phyloP scores from a whole-genome alignment of 768 basidiomycete species.

The Psilocybe subaeruginosa region DNA sequence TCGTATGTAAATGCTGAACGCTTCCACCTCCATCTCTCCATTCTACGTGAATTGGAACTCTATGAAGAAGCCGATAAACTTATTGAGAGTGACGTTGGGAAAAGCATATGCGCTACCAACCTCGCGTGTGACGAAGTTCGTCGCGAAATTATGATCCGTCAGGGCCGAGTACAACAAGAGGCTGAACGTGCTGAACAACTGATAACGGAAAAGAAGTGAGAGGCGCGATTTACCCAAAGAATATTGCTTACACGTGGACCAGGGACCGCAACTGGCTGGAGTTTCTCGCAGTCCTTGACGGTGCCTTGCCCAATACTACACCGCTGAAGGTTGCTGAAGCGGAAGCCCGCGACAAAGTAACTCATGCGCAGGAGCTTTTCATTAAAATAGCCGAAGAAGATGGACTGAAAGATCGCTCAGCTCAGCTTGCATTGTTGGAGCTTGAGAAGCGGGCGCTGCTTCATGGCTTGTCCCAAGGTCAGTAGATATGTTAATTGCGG shows the following conservation, averaged over 20 bases:
- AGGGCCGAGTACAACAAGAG: conserved; percentile 63
- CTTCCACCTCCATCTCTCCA: conserved; percentile 73
- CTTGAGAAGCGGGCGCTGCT: conserved; percentile 62
- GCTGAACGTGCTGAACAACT: conserved; percentile 59
- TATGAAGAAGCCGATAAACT: conserved; percentile 73
- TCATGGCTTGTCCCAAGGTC: conserved; percentile 53
- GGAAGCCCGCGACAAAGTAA: conserved; percentile 36
- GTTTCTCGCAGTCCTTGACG: conserved; percentile 75
- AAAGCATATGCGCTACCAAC: conserved; percentile 67
- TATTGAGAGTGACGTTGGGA: conserved; percentile 70
- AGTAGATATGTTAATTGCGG: neutral
- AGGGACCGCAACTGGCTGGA: conserved; percentile 90
- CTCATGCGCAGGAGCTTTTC: conserved; percentile 52
- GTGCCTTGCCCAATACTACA: conserved; percentile 51
- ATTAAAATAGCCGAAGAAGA: conserved; percentile 61
- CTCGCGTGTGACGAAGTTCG: conserved; percentile 77
- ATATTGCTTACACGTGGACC: conserved; percentile 4
- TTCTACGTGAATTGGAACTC: conserved; percentile 69
- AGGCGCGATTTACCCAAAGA: conserved; percentile 4
- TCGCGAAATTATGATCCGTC: conserved; percentile 66
- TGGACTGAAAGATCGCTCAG: conserved; percentile 75
- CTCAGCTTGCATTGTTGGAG: conserved; percentile 73
- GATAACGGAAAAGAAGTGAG: conserved; percentile 64
- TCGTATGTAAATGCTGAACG: conserved; percentile 73
- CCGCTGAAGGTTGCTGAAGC: conserved; percentile 20